Evolutionary conservation across 805 yeast genomes (phyloP), one percentile per base, ranked within the genome.

Genomic region (Yarrowia deformans): DNA sequence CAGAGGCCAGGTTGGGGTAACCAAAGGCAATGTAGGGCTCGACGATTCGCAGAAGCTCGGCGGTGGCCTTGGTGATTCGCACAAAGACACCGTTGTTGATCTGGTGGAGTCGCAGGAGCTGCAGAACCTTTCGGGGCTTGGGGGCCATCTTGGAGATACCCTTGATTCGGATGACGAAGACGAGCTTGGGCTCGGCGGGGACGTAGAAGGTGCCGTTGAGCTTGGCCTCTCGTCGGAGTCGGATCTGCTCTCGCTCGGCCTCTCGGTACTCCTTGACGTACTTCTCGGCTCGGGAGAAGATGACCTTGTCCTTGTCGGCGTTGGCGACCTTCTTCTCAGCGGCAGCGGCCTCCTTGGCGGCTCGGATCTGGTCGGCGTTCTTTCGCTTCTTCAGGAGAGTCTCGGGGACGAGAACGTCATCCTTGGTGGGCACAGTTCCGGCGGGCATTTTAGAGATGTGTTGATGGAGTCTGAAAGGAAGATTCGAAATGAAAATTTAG

Each of bases 61-160:
- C 77, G 79, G 93, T 89, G 75, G 93, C 92, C 85, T 88, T 88
- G 85, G 91, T 88, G 75, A 88, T 84, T 83, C 86, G 87, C 79
- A 88, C 89, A 77, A 88, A 88, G 72, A 88, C 91, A 85, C 90
- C 93, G 76, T 90, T 85, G 85, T 88, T 88, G 81, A 88, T 88
- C 82, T 89, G 92, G 79, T 88, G 86, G 79, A 88, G 86, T 84
- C 93, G 87, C 80, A 88, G 84, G 78, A 88, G 84, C 82, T 88
- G 92, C 81, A 88, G 82, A 79, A 93, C 97, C 91, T 93, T 93
- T 91, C 97, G 93, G 88, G 97, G 97, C 90, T 93, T 93, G 81
- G 98, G 97, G 81, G 97, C 91, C 79, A 93, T 92, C 90, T 93
- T 93, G 93, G 87, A 90, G 84, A 93, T 91, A 93, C 98, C 98